Conservation (phyloP, 2,329 filamentous ascomycete genomes). For the Sclerotinia borealis region DNA sequence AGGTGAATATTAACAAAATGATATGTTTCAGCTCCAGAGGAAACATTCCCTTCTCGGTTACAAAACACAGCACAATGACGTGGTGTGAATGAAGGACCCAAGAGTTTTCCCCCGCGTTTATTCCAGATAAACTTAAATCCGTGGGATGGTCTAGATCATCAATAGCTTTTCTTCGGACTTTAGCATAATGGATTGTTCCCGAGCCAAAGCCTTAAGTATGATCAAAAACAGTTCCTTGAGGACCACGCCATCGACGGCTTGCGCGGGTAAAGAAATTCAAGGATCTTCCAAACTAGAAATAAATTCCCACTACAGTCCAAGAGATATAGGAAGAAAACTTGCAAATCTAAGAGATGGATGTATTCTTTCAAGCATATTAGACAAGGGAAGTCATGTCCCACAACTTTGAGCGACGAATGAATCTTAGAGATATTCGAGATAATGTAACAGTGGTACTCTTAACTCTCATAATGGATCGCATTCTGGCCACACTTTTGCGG, state of each 20-base stretch:
- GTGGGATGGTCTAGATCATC: not conserved
- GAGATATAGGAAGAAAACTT: not conserved
- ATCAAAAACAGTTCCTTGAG: not conserved
- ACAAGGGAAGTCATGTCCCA: no score
- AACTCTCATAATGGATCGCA: not conserved
- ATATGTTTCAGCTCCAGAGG: not conserved
- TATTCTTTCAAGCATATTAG: not conserved
- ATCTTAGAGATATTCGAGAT: not conserved
- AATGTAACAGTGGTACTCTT: not conserved
- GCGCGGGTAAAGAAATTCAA: not conserved
- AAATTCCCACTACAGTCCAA: not conserved
- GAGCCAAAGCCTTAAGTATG: not conserved
- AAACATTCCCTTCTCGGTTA: not conserved
- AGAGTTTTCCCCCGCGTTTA: not conserved
- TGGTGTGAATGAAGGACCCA: no score
- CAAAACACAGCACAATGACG: not conserved
- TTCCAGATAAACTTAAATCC: not conserved
- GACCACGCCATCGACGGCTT: not conserved
- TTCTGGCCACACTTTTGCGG: not conserved
- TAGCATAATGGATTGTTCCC: not conserved
- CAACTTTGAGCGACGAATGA: not conserved
- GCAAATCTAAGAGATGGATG: not conserved
- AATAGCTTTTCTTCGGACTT: not conserved
- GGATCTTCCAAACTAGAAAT: not conserved
- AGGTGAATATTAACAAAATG: not conserved